A percentile compares a stretch with the other conserved stretches of the same genome.
phyloP scores from a whole-genome alignment of 2,329 filamentous ascomycete species.

The Fusarium pilosicola region DNA sequence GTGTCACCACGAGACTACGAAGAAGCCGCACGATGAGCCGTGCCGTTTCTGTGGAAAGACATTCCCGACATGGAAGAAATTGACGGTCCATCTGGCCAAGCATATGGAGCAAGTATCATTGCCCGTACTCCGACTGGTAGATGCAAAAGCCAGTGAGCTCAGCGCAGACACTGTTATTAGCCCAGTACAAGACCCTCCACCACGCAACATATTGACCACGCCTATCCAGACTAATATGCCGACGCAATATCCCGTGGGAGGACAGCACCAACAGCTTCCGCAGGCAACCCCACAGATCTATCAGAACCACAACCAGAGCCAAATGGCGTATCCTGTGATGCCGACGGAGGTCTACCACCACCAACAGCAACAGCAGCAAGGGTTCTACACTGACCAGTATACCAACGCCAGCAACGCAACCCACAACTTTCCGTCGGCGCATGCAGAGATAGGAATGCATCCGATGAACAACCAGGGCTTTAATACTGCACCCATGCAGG shows the following conservation, averaged over 20 bases:
- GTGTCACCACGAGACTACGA: constrained; percentile 76
- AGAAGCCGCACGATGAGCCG: constrained; percentile 76
- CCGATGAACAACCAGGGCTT: constrained; percentile 42
- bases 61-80: constrained; percentile 89
- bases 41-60: constrained; percentile 88
- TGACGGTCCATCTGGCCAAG: constrained; percentile 91
- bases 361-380: constrained; percentile 18
- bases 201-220: constrained; percentile 47
- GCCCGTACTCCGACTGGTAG: constrained; percentile 75
- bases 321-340: constrained; percentile 44
- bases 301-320: constrained; percentile 26
- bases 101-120: constrained; percentile 94
- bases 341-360: constrained; percentile 38
- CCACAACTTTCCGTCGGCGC: constrained; percentile 41
- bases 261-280: constrained; percentile 34
- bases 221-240: constrained; percentile 37
- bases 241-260: constrained; percentile 32
- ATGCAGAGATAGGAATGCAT: constrained; percentile 40
- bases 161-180: constrained; percentile 73
- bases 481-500: constrained; percentile 38
- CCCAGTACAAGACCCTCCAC: constrained; percentile 66
- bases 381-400: constrained; percentile 44
- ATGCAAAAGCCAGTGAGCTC: constrained; percentile 57
- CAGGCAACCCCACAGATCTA: constrained; percentile 37
- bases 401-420: constrained; percentile 43